Evolutionary conservation across 352 stramenopile genomes (phyloP), one percentile per base, ranked within the genome.

Genomic region (Thraustotheca clavata): DNA sequence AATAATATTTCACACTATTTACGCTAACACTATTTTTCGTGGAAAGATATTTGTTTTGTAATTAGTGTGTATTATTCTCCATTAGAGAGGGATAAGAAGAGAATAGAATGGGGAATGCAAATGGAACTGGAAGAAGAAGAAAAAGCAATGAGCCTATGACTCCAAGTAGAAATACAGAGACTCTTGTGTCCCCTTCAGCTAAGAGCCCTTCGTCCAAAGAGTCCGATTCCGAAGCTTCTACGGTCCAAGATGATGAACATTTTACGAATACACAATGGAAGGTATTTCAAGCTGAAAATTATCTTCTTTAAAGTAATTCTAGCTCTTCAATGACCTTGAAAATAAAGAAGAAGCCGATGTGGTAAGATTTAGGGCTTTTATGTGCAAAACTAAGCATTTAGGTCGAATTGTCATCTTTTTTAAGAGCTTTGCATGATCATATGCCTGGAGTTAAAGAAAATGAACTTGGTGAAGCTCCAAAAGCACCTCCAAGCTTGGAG

Each of bases 261-360:
- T 52, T 62, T 32, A 54, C 55, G 20, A 46, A 18, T 18, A 54
- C 14, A 12, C 57, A 65, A 33, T 65, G 57, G 57, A 65, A 65
- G 57, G 57, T 65, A 11, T 5, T 5, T 7, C 47, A 20, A 35
- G 14, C 32, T 14, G 32, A 49, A 33, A n/a, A 18, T 11, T 49
- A 7, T 29, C 16, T 46, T 22, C 9, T 24, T 4, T 49, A 12
- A 16, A 61, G 22, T 31, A 12, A 36, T 36, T 35, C 18, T 65
- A 94, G 63, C 72, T 94, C 14, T 94, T 94, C 57, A 91, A 89
- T 57, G 82, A 94, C 65, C 71, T 94, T 12, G 84, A 94, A 65
- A 91, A 89, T 69, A 76, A 81, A 38, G 84, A 94, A 68, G 84
- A 94, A 62, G 76, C 80, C 24, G 78, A 89, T 75, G 81, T 87